Base-by-base conservation (phyloP, 345 rosid genomes). In the Populus tremula region DNA sequence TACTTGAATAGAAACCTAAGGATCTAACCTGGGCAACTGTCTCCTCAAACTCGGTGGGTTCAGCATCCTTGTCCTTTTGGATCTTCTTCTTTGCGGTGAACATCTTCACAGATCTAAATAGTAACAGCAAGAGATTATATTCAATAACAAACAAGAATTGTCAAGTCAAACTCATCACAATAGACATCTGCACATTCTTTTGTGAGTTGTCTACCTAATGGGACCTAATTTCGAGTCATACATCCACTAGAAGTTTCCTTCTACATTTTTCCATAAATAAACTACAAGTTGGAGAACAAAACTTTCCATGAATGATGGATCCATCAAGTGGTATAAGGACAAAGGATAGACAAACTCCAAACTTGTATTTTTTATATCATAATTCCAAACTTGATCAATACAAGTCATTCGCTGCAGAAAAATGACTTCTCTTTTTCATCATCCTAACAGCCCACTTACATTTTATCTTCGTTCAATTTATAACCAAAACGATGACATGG, bases 1-100 rank as follows among this genome's bases (percentile, higher is more conserved):
- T 0, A 63, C 27, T 27, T 2, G n/a, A n/a, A 17, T 23, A 53
- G 1, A 50, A 10, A 29, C 13, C n/a, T 65, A 16, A 31, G 25
- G 16, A 59, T 67, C 67, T 33, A 62, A 82, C 97, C 97, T 94
- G 96, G 20, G 96, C 94, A 76, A 94, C 97, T 35, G 88, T 76
- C 85, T 90, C 97, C 78, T 94, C 98, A 39, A 94, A 91, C 65
- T 92, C 96, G 7, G 97, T 82, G n/a, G 98, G 97, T 71, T 87
- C 90, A 3, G 84, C 94, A 87, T 88, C 94, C 82, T 88, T 90
- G 79, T 94, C 98, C 82, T 92, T 94, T 8, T 83, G 91, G 90
- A 94, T 94, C 85, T 94, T 94, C 88, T 82, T 87, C 88, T 77
- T 88, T 16, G 96, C 79, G 38, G 97, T 88, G 67, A 70, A 94